phyloP scores from a whole-genome alignment of 1,139 yeast genomes.

The Yamadazyma friedrichii region DNA sequence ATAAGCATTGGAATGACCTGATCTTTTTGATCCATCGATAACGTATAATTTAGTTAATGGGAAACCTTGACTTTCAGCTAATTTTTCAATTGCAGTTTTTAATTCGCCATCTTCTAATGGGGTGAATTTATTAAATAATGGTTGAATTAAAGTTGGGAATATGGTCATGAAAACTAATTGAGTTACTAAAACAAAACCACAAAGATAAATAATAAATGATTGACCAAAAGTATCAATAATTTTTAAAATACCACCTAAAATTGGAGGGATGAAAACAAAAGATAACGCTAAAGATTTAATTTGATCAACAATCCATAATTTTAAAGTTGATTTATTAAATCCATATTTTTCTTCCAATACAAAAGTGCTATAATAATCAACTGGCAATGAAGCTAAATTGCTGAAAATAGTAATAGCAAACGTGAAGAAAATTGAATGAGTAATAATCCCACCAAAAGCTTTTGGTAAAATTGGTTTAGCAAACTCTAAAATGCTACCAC shows the following conservation, averaged over 20 bases:
- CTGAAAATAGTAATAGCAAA: slow-evolving; percentile 43
- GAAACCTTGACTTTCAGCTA: slow-evolving; percentile 75
- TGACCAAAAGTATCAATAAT: slow-evolving; percentile 81
- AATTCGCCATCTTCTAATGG: slow-evolving; percentile 91
- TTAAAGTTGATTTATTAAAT: slow-evolving; percentile 78
- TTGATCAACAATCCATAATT: slow-evolving; percentile 70
- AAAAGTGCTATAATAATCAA: slow-evolving; percentile 73
- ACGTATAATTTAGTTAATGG: slow-evolving; percentile 85
- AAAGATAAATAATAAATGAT: slow-evolving; percentile 73
- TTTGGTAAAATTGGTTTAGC: slow-evolving; percentile 38
- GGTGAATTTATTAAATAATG: slow-evolving; percentile 84
- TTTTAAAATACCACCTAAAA: slow-evolving; percentile 72
- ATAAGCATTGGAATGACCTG: slow-evolving; percentile 94
- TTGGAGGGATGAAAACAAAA: slow-evolving; percentile 65
- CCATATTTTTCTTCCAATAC: slow-evolving; percentile 92
- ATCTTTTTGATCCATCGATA: slow-evolving; percentile 92
- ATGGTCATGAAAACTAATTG: slow-evolving; percentile 74
- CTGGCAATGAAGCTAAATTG: slow-evolving; percentile 60
- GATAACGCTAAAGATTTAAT: slow-evolving; percentile 59
- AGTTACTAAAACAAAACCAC: slow-evolving; percentile 66
- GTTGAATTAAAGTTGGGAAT: slow-evolving; percentile 82
- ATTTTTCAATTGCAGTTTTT: slow-evolving; percentile 73
- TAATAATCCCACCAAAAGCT: slow-evolving; percentile 52
- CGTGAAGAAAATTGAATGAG: slow-evolving; percentile 68
- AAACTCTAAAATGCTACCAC: slow-evolving; percentile 40